Conservation (phyloP, 1,139 yeast genomes). For the Scheffersomyces segobiensis region DNA sequence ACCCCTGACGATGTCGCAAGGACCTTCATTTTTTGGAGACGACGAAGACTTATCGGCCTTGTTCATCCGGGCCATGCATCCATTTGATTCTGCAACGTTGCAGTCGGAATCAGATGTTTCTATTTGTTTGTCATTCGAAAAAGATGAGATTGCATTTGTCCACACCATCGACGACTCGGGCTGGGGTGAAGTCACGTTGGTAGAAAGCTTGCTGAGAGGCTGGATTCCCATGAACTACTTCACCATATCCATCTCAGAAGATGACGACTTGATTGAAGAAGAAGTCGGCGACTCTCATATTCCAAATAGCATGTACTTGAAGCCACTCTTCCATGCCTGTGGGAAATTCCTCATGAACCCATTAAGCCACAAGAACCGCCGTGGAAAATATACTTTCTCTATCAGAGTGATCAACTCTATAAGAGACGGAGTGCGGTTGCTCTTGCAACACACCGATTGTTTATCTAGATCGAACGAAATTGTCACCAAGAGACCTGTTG, state of each 20-base stretch:
- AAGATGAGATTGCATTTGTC: slow-evolving; percentile 80
- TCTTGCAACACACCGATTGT: slow-evolving; percentile 79
- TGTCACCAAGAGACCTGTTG: slow-evolving; percentile 67
- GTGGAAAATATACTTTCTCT: slow-evolving; percentile 48
- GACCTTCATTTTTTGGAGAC: slow-evolving; percentile 12
- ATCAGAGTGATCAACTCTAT: slow-evolving; percentile 46
- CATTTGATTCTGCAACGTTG: slow-evolving; percentile 71
- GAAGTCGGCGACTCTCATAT: slow-evolving; percentile 24
- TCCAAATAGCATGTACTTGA: slow-evolving; percentile 49
- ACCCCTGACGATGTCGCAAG: not conserved
- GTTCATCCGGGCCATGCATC: slow-evolving; percentile 68
- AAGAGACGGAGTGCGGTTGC: slow-evolving; percentile 79
- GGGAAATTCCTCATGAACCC: slow-evolving; percentile 78
- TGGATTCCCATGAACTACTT: slow-evolving; percentile 98
- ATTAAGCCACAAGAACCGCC: slow-evolving; percentile 46
- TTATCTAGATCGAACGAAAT: slow-evolving; percentile 80
- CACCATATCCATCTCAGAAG: slow-evolving; percentile 54
- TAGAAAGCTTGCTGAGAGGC: slow-evolving; percentile 73
- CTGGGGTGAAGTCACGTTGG: slow-evolving; percentile 94
- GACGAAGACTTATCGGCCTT: slow-evolving; percentile 46
- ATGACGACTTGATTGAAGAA: slow-evolving; percentile 17
- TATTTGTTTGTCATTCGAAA: slow-evolving; percentile 80
- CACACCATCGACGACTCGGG: slow-evolving; percentile 92
- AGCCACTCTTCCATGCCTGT: slow-evolving; percentile 67
- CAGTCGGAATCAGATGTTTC: slow-evolving; percentile 68